A percentile compares a stretch with the other conserved stretches of the same genome.
These are phyloP conservation scores for Amanita muscaria DNA, from an alignment of 768 basidiomycete species.

Conservation along the genomic window DNA sequence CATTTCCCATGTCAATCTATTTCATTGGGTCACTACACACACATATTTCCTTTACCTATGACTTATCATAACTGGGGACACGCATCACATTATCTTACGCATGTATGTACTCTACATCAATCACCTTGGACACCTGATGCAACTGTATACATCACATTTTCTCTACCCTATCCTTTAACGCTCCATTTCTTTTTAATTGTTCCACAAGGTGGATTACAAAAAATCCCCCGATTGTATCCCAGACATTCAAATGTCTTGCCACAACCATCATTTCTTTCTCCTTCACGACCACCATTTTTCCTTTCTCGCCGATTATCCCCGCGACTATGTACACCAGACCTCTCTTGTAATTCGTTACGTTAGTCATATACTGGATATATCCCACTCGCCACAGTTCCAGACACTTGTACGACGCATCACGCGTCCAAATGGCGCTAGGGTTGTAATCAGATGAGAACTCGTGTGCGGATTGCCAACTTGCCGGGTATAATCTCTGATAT, in stretches of 20 bases:
- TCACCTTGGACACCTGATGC: too few species aligned
- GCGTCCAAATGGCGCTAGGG: too few species aligned
- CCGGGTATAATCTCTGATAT: constrained; percentile 1
- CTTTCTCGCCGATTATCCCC: neutral
- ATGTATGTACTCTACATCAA: neutral
- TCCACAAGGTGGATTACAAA: too few species aligned
- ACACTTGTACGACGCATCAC: too few species aligned
- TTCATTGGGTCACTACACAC: constrained; percentile 8
- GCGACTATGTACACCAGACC: neutral
- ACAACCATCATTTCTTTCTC: constrained; percentile 4
- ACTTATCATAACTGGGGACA: neutral
- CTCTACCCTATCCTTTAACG: neutral
- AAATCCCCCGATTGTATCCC: too few species aligned
- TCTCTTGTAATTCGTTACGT: constrained; percentile 3
- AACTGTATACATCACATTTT: too few species aligned
- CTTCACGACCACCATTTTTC: constrained; percentile 1
- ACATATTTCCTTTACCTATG: neutral
- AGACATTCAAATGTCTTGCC: too few species aligned
- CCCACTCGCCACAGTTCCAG: too few species aligned
- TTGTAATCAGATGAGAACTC: neutral
- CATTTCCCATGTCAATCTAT: constrained; percentile 4
- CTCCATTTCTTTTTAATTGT: too few species aligned
- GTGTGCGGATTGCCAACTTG: neutral
- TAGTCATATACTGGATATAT: too few species aligned
- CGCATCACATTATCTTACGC: neutral